A percentile compares a stretch with the other conserved stretches of the same genome.
phyloP scores from a whole-genome alignment of 202 grass and related monocot genomes.

The Elaeis oleifera region DNA sequence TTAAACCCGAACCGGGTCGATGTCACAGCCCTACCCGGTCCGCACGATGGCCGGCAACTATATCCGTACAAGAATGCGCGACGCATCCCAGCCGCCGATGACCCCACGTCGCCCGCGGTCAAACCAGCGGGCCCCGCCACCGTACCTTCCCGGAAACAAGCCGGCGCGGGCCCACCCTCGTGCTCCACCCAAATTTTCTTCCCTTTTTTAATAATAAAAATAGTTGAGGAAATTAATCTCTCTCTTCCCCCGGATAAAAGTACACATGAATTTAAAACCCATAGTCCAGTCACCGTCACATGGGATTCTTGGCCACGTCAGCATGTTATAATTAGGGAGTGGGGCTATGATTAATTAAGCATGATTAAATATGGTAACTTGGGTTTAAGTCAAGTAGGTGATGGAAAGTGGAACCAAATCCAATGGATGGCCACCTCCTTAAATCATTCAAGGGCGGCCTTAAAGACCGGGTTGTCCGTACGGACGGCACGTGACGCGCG shows the following conservation, averaged over 20 bases:
- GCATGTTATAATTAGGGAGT: too few species aligned
- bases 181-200: neutral
- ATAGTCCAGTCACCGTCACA: constrained; percentile 8
- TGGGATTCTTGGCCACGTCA: constrained; percentile 12
- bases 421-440: too few species aligned
- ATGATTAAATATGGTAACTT: too few species aligned
- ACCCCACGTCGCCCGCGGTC: neutral
- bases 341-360: too few species aligned
- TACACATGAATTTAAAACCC: neutral
- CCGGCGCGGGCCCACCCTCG: constrained; percentile 11
- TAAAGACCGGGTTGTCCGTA: neutral
- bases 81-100: neutral
- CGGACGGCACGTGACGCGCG: neutral
- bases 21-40: too few species aligned
- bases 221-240: neutral
- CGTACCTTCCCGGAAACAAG: neutral
- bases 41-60: too few species aligned
- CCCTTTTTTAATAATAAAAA: neutral
- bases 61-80: too few species aligned
- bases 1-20: too few species aligned
- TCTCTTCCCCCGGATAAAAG: neutral
- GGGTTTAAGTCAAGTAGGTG: too few species aligned
- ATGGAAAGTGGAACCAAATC: too few species aligned
- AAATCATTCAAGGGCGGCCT: too few species aligned
- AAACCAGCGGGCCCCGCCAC: neutral